Evolutionary conservation across 1,139 yeast genomes (phyloP), one percentile per base, ranked within the genome.

Genomic region (Magnusiomyces clavatus): DNA sequence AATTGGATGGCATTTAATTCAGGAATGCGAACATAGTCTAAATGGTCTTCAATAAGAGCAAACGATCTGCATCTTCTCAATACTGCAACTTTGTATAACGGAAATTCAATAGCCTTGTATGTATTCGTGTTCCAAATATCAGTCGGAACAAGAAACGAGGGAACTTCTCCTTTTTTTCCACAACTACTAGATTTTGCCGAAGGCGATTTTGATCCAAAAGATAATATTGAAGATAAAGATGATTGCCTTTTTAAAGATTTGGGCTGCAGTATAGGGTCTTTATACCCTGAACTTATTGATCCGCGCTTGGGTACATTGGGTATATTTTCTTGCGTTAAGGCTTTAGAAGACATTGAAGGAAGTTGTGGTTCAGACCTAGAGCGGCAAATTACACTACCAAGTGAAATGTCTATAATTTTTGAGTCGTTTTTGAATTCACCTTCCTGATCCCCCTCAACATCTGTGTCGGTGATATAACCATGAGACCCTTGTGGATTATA

Each of bases 1-100:
- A 44, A 35, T 12, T 34, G 40, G 14, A 12, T 35, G 11, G 47
- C 40, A n/a, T 36, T 29, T 6, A 36, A 17, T 16, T 44, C 31
- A 6, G 47, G 39, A 16, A 31, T 16, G 11, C 19, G 51, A 13
- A 36, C 43, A 3, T 38, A 19, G 45, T 20, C 53, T 47, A 51
- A 10, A 43, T 48, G 48, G 29, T 41, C 45, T 24, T 53, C 56
- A 14, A 53, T n/a, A 4, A 51, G 37, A 12, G 50, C 39, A 24
- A 44, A 50, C 20, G 53, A 50, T 31, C 48, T 53, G 31, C 49
- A 46, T n/a, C 56, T 48, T 6, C 53, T 49, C 6, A 53, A 38
- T 2, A 47, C 43, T 6, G 46, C 44, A n/a, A 53, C 16, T 14
- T 46, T 51, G 42, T 20, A 48, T 6, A 49, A 34, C 1, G 56